Percentiles rank a stretch among this genome's conserved stretches.
Evolutionary conservation across 805 yeast genomes (phyloP).

Genomic region (Cyberlindnera japonica): DNA sequence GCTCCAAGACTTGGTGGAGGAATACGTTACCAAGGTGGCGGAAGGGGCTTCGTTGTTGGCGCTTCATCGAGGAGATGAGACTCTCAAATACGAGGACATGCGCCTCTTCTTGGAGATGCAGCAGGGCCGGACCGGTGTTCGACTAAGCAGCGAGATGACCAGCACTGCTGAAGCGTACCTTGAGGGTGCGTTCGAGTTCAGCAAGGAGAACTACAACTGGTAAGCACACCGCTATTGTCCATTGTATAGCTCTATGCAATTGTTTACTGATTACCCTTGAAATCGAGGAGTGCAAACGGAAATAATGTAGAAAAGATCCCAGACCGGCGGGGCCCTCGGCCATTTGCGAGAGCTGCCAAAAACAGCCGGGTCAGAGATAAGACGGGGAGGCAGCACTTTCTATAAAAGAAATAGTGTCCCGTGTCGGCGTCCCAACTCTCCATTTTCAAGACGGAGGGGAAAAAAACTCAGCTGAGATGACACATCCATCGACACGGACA

Average conservation of each 20-base stretch:
- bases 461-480: not conserved
- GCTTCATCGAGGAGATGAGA: conserved; percentile 1
- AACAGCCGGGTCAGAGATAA: not conserved
- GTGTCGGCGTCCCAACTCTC: no score
- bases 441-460: not conserved
- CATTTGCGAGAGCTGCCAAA: conserved; percentile 6
- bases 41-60: conserved; percentile 4
- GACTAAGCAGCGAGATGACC: not conserved
- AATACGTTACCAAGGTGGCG: conserved; percentile 4
- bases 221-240: no score
- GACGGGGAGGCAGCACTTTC: not conserved
- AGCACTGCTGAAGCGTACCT: conserved; percentile 1
- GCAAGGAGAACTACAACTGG: conserved; percentile 1
- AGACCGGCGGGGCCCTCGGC: no score
- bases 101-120: conserved; percentile 1
- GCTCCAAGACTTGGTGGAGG: conserved; percentile 5
- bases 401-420: not conserved
- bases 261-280: no score
- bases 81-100: conserved; percentile 1
- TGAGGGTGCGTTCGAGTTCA: conserved; percentile 1
- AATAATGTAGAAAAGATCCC: no score
- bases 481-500: conserved; percentile 8
- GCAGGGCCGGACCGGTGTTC: not conserved
- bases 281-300: no score
- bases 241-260: no score